Evolutionary conservation across 495 filamentous ascomycete species (phyloP).

Genomic region (Neurospora hispaniola): DNA sequence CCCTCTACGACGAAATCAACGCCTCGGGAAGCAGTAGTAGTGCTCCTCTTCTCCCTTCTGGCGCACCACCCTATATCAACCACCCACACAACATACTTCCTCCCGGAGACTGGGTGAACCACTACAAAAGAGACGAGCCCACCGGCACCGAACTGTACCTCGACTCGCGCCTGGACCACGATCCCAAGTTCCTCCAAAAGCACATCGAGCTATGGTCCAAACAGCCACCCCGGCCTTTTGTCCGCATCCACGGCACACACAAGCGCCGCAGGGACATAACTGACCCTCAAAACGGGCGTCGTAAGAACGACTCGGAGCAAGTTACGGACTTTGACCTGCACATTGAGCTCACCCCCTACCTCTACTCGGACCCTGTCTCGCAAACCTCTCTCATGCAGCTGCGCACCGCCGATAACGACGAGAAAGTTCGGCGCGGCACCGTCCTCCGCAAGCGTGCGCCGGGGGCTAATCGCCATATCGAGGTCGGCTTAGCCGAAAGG

Average conservation of each 20-base stretch:
- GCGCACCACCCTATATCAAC: constrained; percentile 1
- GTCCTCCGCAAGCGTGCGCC: constrained; percentile 29
- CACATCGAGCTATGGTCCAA: constrained; percentile 31
- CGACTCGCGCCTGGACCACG: constrained; percentile 25
- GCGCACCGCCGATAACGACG: constrained; percentile 29
- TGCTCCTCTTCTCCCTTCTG: constrained; percentile 14
- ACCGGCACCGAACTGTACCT: constrained; percentile 27
- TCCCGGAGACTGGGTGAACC: constrained; percentile 2
- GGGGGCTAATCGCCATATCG: constrained; percentile 27
- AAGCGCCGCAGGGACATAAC: constrained; percentile 26
- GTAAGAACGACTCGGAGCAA: constrained; percentile 29
- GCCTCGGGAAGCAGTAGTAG: constrained; percentile 7
- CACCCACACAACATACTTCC: background rate
- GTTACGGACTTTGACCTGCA: constrained; percentile 43
- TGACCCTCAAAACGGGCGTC: constrained; percentile 19
- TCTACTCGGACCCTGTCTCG: constrained; percentile 29
- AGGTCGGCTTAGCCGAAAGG: constrained; percentile 21
- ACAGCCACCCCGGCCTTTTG: constrained; percentile 34
- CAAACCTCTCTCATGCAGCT: constrained; percentile 19
- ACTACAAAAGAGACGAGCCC: constrained; percentile 14
- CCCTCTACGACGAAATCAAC: constrained; percentile 23
- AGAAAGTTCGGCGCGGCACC: constrained; percentile 33
- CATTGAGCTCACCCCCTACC: constrained; percentile 39
- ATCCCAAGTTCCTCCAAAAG: constrained; percentile 30
- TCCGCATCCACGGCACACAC: constrained; percentile 42